Percentiles rank a stretch among this genome's conserved stretches.
Conservation (phyloP, 2,329 filamentous ascomycete species). For the Didymella segeticola region DNA sequence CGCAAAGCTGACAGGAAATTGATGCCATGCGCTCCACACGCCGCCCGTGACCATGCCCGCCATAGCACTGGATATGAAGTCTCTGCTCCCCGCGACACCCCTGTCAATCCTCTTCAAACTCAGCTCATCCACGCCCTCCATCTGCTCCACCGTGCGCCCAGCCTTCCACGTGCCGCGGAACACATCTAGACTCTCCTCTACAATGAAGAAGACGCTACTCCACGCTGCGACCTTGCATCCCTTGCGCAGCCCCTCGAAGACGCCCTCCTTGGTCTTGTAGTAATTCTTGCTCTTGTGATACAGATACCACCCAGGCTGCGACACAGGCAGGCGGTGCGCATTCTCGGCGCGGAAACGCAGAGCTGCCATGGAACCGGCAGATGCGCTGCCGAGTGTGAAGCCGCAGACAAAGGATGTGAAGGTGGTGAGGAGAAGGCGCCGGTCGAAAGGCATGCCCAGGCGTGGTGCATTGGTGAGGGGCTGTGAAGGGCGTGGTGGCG, state of each 20-base stretch:
- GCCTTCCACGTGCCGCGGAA: slow-evolving; percentile 57
- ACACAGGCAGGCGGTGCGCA: slow-evolving; percentile 86
- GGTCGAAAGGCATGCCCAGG: slow-evolving; percentile 68
- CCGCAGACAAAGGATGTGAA: slow-evolving; percentile 71
- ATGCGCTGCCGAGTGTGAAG: slow-evolving; percentile 71
- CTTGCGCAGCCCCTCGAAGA: slow-evolving; percentile 80
- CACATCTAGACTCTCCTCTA: slow-evolving; percentile 86
- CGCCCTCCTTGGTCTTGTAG: slow-evolving; percentile 76
- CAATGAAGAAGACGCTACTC: slow-evolving; percentile 76
- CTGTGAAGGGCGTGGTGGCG: slow-evolving; percentile 15
- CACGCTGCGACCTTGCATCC: slow-evolving; percentile 74
- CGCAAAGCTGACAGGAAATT: slow-evolving; percentile 72
- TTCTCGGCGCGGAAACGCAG: slow-evolving; percentile 94
- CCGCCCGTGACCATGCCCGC: slow-evolving; percentile 86
- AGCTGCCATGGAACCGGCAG: slow-evolving; percentile 76
- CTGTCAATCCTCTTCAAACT: slow-evolving; percentile 35
- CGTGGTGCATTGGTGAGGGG: slow-evolving; percentile 39
- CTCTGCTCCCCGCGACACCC: slow-evolving; percentile 54
- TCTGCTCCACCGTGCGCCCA: slow-evolving; percentile 50
- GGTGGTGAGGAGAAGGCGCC: slow-evolving; percentile 71
- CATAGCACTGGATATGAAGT: slow-evolving; percentile 80
- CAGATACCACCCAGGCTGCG: slow-evolving; percentile 90
- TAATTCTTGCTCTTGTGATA: slow-evolving; percentile 99
- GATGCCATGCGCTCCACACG: slow-evolving; percentile 83
- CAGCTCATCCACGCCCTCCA: slow-evolving; percentile 47